These are phyloP conservation scores for Hippophae gyantsensis DNA, from an alignment of 306 rosid genomes.

Conservation along the genomic window DNA sequence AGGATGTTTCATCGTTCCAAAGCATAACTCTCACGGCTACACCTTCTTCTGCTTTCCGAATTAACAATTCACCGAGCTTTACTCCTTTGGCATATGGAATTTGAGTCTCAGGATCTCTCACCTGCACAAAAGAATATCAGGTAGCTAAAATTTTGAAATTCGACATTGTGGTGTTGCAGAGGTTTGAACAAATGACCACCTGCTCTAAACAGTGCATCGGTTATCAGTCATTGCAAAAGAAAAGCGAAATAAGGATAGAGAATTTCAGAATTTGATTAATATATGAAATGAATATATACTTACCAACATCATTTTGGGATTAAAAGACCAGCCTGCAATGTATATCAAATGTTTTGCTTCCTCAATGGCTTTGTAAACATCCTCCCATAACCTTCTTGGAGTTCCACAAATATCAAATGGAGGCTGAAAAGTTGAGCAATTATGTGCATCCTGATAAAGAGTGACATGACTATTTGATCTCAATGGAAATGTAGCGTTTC, in stretches of 20 bases:
- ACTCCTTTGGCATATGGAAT: constrained; percentile 75
- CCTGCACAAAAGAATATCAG: constrained; percentile 34
- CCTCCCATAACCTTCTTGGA: constrained; percentile 81
- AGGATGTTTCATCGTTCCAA: constrained; percentile 93
- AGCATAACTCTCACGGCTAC: constrained; percentile 80
- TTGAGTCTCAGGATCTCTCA: constrained; percentile 66
- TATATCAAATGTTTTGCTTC: constrained; percentile 68
- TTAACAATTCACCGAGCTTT: constrained; percentile 71
- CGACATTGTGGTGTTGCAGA: no score
- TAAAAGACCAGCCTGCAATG: constrained; percentile 95
- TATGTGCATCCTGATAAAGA: constrained; percentile 92
- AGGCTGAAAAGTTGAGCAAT: constrained; percentile 58
- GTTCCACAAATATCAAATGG: constrained; percentile 37
- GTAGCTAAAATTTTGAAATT: not conserved
- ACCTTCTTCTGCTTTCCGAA: constrained; percentile 86
- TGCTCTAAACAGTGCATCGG: no score
- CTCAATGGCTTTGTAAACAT: constrained; percentile 82
- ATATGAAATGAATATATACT: constrained; percentile 7
- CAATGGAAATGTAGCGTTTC: constrained; percentile 60
- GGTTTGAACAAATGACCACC: no score
- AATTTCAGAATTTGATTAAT: not conserved
- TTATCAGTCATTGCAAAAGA: not conserved
- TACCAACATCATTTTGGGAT: constrained; percentile 79
- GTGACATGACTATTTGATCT: constrained; percentile 72
- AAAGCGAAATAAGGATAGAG: not conserved